phyloP scores from a whole-genome alignment of 2,329 filamentous ascomycete genomes.

The Aspergillus spinulosporus region DNA sequence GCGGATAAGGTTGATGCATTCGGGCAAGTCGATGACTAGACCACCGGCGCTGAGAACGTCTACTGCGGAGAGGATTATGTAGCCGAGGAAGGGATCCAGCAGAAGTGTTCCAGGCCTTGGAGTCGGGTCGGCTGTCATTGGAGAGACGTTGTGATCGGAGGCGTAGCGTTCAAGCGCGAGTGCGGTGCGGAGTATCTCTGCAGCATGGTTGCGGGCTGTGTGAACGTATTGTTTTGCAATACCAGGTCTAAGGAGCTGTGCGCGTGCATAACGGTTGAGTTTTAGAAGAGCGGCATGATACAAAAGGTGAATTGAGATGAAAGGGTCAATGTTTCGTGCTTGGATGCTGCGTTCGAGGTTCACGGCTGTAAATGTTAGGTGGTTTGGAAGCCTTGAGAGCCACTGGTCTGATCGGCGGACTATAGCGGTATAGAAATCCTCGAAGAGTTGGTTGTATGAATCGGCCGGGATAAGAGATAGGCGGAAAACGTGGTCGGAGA shows the following conservation, averaged over 20 bases:
- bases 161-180: constrained; percentile 27
- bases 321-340: constrained; percentile 57
- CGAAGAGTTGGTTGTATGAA: constrained; percentile 49
- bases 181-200: constrained; percentile 52
- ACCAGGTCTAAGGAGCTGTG: constrained; percentile 44
- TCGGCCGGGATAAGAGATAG: constrained; percentile 47
- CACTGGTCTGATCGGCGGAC: constrained; percentile 59
- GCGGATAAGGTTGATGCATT: constrained; percentile 56
- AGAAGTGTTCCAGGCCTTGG: constrained; percentile 38
- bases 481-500: constrained; percentile 61
- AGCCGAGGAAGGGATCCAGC: constrained; percentile 64
- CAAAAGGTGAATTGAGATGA: constrained; percentile 66
- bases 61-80: constrained; percentile 62
- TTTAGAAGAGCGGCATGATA: constrained; percentile 66
- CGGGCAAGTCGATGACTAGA: constrained; percentile 51
- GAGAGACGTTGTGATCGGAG: constrained; percentile 25
- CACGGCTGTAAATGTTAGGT: constrained; percentile 55
- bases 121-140: constrained; percentile 20
- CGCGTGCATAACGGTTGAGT: constrained; percentile 61
- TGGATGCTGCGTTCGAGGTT: constrained; percentile 60
- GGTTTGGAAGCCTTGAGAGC: constrained; percentile 57
- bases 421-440: constrained; percentile 55
- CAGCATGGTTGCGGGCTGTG: constrained; percentile 55
- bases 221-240: constrained; percentile 50
- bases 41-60: constrained; percentile 67